Percentiles rank a stretch among this genome's conserved stretches.
phyloP scores from a whole-genome alignment of 2,329 filamentous ascomycete species.

The Pestalotiopsis sp. region DNA sequence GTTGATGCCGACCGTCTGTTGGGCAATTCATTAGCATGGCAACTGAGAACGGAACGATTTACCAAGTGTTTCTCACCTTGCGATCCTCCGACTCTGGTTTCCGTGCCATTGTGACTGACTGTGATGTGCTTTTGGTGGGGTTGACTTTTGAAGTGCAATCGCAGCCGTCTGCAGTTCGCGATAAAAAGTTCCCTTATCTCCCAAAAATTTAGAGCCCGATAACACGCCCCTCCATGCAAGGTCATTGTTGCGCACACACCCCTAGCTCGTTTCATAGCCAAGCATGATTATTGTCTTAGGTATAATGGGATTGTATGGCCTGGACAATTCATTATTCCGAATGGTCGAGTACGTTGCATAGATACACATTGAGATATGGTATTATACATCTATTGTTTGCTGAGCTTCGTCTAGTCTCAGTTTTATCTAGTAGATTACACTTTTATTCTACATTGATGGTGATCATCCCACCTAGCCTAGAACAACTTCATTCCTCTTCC shows the following conservation, averaged over 20 bases:
- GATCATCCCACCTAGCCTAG: conserved; percentile 11
- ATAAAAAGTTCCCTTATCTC: conserved; percentile 18
- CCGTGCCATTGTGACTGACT: conserved; percentile 29
- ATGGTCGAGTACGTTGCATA: neutral
- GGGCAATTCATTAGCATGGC: conserved; percentile 20
- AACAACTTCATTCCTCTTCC: conserved; percentile 45
- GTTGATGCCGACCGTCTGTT: conserved; percentile 81
- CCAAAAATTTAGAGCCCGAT: conserved; percentile 19
- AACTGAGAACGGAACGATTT: neutral
- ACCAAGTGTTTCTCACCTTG: conserved; percentile 22
- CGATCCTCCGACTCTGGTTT: conserved; percentile 29
- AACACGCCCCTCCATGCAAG: conserved; percentile 11
- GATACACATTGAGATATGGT: neutral
- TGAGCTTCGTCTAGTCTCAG: neutral
- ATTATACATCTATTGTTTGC: neutral
- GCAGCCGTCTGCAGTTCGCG: conserved; percentile 16
- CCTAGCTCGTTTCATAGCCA: conserved; percentile 14
- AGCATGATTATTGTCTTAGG: too few relatives aligned
- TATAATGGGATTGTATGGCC: too few relatives aligned
- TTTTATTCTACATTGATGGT: neutral
- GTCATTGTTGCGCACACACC: conserved; percentile 16
- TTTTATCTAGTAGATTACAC: conserved; percentile 8
- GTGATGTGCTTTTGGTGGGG: conserved; percentile 24
- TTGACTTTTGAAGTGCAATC: conserved; percentile 12
- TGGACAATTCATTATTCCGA: neutral